Evolutionary conservation across 352 stramenopile genomes (phyloP), one percentile per base, ranked within the genome.

Genomic region (Globisporangium sylvaticum): DNA sequence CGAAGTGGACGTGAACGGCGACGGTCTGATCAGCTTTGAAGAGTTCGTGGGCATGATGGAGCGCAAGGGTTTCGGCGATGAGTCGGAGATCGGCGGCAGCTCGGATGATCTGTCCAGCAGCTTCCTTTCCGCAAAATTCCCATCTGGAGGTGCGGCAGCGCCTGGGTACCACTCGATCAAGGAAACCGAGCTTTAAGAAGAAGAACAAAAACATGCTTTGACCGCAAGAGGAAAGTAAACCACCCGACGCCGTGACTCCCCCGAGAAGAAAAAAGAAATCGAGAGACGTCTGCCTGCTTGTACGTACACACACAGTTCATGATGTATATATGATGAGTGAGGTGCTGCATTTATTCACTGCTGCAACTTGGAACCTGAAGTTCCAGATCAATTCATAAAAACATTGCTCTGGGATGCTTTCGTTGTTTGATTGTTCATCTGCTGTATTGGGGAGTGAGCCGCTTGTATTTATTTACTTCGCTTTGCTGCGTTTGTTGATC

Each of bases 1-100:
- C 44, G 90, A 97, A n/a, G 81, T 98, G 37, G 92, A 98, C 71
- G 76, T 73, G 39, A 92, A 98, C 68, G 83, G 91, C 50, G 94
- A 98, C 71, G 92, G 91, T 12, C 72, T 90, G 54, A 97, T 98
- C 71, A 96, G 80, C 72, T 98, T 97, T 67, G 82, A 97, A 27
- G 94, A 98, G 71, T 98, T 98, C 69, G 78, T 94, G 56, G 72
- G 71, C 29, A 96, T 97, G 87, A 97, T 97, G 89, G 76, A 93
- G 72, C 84, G 87, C 65, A 90, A 91, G 78, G 84, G 84, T 62
- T 91, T 89, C 62, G 84, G 84, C 15, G 87, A 95, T 12, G 87
- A 95, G 62, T 88, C 82, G 8, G 83, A 90, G 48, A 53, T 62
- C 22, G 82, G 74, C 60, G 76, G 79, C n/a, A 89, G 79, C 69